phyloP scores from a whole-genome alignment of 140 eudicot genomes.

The Anethum foeniculum region DNA sequence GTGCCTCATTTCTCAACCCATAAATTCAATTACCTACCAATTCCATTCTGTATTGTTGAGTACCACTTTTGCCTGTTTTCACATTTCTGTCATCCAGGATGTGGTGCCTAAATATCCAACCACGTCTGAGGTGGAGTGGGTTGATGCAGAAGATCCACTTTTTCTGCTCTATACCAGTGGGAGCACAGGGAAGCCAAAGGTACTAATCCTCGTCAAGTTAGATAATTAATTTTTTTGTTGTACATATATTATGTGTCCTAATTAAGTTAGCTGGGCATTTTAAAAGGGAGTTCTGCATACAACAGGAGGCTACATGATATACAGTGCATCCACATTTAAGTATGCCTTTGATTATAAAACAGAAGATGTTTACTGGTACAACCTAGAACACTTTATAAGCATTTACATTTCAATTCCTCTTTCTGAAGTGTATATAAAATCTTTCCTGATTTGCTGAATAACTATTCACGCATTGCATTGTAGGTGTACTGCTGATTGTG shows the following conservation, averaged over 20 bases:
- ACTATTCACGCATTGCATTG: conserved; percentile 5
- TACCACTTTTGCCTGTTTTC: neutral
- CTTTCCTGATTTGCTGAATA: neutral
- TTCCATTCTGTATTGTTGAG: neutral
- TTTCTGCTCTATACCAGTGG: conserved; percentile 98
- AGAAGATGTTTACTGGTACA: conserved; percentile 79
- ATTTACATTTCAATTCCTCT: too few relatives aligned
- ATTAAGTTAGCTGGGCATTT: conserved; percentile 17
- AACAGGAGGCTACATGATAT: conserved; percentile 98
- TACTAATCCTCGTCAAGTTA: conserved; percentile 16
- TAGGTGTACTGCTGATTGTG: conserved; percentile 99
- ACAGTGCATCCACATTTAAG: conserved; percentile 93
- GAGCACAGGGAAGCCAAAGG: conserved; percentile 99
- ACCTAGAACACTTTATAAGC: neutral
- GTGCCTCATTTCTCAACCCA: neutral
- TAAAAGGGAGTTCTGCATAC: conserved; percentile 92
- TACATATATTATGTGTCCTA: conserved; percentile 1
- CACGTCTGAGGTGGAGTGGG: conserved; percentile 85
- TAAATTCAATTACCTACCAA: neutral
- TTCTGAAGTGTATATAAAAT: neutral
- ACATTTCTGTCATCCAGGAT: conserved; percentile 39
- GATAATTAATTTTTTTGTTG: neutral
- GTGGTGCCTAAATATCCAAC: conserved; percentile 62
- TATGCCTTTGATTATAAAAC: conserved; percentile 96
- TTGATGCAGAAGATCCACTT: conserved; percentile 93